Conservation (phyloP, 1,284 basidiomycete species). For the Malassezia japonica region DNA sequence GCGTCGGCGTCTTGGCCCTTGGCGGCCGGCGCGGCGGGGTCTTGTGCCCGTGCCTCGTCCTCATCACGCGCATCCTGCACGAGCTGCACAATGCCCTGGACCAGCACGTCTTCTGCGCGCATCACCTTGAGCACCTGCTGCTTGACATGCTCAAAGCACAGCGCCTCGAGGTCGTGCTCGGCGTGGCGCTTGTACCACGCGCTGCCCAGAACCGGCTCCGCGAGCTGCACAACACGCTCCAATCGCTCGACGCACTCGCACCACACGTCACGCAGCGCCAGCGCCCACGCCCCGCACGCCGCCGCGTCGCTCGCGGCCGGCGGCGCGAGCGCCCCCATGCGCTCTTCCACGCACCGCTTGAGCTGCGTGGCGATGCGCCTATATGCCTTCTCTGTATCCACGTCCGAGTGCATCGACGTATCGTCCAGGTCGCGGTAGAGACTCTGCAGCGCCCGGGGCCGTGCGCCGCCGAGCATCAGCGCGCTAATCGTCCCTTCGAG, state of each 20-base stretch:
- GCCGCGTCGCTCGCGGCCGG: background rate
- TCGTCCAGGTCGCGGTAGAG: slow-evolving; percentile 1
- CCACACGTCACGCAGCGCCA: background rate
- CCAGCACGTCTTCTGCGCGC: background rate
- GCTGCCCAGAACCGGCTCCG: background rate
- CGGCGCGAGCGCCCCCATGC: background rate
- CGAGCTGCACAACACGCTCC: background rate
- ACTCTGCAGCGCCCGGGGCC: background rate
- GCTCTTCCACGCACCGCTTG: background rate
- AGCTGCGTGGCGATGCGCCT: background rate
- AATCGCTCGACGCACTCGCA: background rate
- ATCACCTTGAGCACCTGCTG: background rate
- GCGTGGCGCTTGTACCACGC: background rate
- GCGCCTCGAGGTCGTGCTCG: background rate
- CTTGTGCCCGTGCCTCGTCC: background rate
- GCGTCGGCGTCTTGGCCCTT: background rate
- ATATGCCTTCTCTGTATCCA: background rate
- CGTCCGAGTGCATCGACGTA: background rate
- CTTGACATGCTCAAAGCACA: slow-evolving; percentile 1
- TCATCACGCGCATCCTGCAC: background rate
- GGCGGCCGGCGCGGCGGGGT: background rate
- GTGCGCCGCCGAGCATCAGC: background rate
- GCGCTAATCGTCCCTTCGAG: background rate
- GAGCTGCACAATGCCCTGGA: background rate
- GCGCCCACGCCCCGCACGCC: background rate